Evolutionary conservation across 2,329 filamentous ascomycete genomes (phyloP).

Genomic region (Aureobasidium subglaciale): DNA sequence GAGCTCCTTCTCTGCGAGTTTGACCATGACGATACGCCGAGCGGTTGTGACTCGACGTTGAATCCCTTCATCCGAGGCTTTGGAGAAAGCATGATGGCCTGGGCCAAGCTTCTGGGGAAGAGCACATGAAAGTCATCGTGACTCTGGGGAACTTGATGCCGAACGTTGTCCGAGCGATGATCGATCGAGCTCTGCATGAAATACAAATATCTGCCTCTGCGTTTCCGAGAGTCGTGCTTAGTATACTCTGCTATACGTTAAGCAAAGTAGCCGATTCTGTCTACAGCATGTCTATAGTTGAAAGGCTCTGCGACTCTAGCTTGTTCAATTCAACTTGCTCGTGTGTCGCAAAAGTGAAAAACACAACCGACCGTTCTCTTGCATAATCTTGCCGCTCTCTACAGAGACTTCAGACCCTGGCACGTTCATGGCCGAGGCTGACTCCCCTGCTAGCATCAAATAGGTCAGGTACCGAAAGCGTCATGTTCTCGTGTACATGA

Average conservation of each 20-base stretch:
- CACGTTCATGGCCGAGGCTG: conserved; percentile 6
- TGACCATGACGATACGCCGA: conserved; percentile 4
- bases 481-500: neutral
- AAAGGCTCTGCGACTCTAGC: too few relatives aligned
- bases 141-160: neutral
- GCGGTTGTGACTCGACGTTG: conserved; percentile 7
- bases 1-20: neutral
- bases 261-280: too few relatives aligned
- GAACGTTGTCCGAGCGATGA: conserved; percentile 3
- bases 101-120: conserved; percentile 10
- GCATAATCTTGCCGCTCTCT: neutral
- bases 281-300: too few relatives aligned
- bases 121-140: neutral
- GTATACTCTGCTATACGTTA: too few relatives aligned
- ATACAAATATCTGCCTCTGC: too few relatives aligned
- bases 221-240: too few relatives aligned
- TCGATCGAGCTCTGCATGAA: neutral
- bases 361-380: neutral
- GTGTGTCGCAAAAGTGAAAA: neutral
- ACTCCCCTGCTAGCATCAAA: neutral
- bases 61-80: conserved; percentile 14
- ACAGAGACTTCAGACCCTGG: neutral
- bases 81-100: neutral
- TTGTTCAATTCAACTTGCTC: too few relatives aligned
- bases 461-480: neutral